Conservation (phyloP, 352 stramenopile species). For the Phytophthora capsici region DNA sequence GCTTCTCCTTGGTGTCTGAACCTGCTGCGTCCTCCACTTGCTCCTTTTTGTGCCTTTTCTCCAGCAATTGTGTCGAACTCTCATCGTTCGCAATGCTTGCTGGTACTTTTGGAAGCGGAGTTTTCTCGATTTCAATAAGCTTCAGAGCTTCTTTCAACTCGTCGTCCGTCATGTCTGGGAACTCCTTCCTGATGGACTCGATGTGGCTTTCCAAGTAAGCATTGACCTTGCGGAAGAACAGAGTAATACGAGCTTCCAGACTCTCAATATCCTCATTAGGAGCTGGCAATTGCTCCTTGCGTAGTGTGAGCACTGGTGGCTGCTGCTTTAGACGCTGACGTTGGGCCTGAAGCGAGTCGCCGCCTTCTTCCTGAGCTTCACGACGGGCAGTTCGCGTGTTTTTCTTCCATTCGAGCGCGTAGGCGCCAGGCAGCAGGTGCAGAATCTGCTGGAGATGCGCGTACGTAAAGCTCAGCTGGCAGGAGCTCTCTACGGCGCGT, state of each 20-base stretch:
- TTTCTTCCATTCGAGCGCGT: conserved; percentile 54
- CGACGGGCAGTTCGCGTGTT: conserved; percentile 34
- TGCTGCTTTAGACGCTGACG: conserved; percentile 32
- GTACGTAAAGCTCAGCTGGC: conserved; percentile 59
- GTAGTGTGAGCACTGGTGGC: conserved; percentile 55
- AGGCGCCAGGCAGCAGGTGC: conserved; percentile 56
- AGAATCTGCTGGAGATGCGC: conserved; percentile 68
- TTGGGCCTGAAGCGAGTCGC: conserved; percentile 21
- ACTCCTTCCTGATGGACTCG: conserved; percentile 31
- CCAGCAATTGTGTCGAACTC: conserved; percentile 18
- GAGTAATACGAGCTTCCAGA: conserved; percentile 54
- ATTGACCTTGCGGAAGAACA: conserved; percentile 48
- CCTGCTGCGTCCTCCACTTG: background rate
- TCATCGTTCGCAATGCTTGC: conserved; percentile 10
- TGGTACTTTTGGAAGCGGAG: conserved; percentile 38
- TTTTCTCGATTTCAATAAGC: conserved; percentile 43
- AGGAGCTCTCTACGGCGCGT: conserved; percentile 71
- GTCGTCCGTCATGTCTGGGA: conserved; percentile 41
- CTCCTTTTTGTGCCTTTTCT: conserved; percentile 24
- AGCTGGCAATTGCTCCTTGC: conserved; percentile 49
- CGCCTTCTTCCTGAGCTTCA: conserved; percentile 26
- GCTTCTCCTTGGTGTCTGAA: conserved; percentile 32
- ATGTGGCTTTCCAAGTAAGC: conserved; percentile 36
- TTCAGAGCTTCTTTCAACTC: conserved; percentile 44
- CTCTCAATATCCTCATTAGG: conserved; percentile 39